Evolutionary conservation across 2,329 filamentous ascomycete species (phyloP), one percentile per base, ranked within the genome.

Genomic region (Penicillium janthinellum): DNA sequence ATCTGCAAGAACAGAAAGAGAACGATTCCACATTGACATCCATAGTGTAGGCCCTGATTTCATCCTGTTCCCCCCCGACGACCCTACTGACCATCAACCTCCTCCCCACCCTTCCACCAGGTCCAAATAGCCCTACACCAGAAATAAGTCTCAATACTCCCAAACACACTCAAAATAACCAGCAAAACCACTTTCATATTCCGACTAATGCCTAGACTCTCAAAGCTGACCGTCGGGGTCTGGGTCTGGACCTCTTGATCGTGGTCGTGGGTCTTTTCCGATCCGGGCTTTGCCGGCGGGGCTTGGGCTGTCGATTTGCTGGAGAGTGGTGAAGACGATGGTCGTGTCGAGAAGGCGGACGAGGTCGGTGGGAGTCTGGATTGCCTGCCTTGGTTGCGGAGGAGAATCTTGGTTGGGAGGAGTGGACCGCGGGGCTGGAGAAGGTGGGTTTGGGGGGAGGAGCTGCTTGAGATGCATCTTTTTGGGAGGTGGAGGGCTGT

Each of bases 131-230:
- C 64, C 49, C 71, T 68, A 17, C 62, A 64, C 68, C 70, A 77
- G 55, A 77, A 73, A 48, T 70, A 70, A 17, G 70, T 68, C 59
- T 77, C 74, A 54, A 76, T 69, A 1, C 70, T 73, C 8, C 73
- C 71, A 56, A 73, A 66, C 25, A 74, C 61, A 49, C 67, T 61
- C 35, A 76, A 39, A 14, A 70, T 59, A 7, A 61, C 58, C 52
- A 71, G 50, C 20, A 75, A 67, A 39, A 69, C 64, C 22, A 71
- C 59, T 42, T 68, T 73, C 38, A 69, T 67, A 41, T 63, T 71
- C 47, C 64, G 65, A 28, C 62, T 68, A 56, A 75, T 69, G 8
- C 71, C 71, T 3, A 75, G 62, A 17, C 64, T 66, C 35, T 69
- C 64, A 20, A 76, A 66, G 45, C 63, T 61, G 11, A 63, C 48